Base-by-base conservation (phyloP, 305 asterid species). In the Coffea humblotiana region DNA sequence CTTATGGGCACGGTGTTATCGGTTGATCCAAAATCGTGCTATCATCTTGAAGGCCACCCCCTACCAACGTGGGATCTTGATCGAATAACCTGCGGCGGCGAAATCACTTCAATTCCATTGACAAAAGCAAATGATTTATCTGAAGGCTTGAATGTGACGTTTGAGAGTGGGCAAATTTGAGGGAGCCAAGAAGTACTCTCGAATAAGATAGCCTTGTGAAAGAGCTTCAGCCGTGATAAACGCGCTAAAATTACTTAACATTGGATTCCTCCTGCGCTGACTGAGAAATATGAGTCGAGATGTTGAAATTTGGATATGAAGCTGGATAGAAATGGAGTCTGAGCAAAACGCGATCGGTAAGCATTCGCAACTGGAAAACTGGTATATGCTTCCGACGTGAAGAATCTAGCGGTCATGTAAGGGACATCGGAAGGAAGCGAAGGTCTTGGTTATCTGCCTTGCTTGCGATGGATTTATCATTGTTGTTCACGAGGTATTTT, bases 311-410 rank as follows among this genome's bases (percentile, higher is more conserved):
- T 0, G 97, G 96, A 82, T 92, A 95, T 9, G 94, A 76, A 0
- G 95, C 87, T 0, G 99, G 99, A 84, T 94, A 92, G 81, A 95
- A 95, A 90, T 92, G 90, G 70, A 94, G 89, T 75, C 97, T 90
- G 8, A 96, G 85, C 43, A 94, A 69, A n/a, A 89, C 87, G 1
- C 94, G 90, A 0, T 87, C 52, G 35, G 94, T 72, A 0, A 0
- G 90, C 52, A 78, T 90, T 87, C 8, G 71, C 81, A 60, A 90
- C 82, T 7, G 97, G 91, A 48, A 48, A 95, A 86, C 76, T 85
- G 76, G 78, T 96, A 95, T 0, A 89, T 0, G 91, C 77, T 35
- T 93, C 92, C 0, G 94, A 81, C 13, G 84, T 89, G 90, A 95
- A 95, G n/a, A 92, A 88, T 58, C 97, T 82, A 0, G 98, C 91